Evolutionary conservation across 805 yeast species (phyloP).

Genomic region (Yarrowia sp.): DNA sequence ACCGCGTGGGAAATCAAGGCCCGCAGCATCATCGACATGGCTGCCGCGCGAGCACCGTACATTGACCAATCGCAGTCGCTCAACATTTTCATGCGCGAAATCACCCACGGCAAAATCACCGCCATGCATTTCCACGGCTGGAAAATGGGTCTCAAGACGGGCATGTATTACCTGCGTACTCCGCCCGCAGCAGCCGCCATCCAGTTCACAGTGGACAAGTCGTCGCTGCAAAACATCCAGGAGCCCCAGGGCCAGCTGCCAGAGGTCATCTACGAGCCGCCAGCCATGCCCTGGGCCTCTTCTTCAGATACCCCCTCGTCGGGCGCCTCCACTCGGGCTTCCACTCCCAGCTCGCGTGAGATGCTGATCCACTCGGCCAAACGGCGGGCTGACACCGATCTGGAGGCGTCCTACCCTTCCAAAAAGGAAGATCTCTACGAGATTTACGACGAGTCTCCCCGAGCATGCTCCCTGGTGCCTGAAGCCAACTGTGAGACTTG

Average conservation of each 20-base stretch:
- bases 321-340: constrained; percentile 13
- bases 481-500: constrained; percentile 28
- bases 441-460: constrained; percentile 30
- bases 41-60: constrained; percentile 73
- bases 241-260: neutral
- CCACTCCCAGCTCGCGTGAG: constrained; percentile 18
- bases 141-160: constrained; percentile 96
- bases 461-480: constrained; percentile 26
- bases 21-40: constrained; percentile 78
- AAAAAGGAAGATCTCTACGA: constrained; percentile 17
- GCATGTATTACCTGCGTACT: constrained; percentile 94
- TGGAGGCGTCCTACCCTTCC: neutral
- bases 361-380: constrained; percentile 13
- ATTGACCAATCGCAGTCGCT: constrained; percentile 90
- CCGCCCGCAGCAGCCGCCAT: constrained; percentile 96
- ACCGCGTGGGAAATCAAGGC: constrained; percentile 97
- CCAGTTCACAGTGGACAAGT: constrained; percentile 75
- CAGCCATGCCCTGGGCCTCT: constrained; percentile 18
- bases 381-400: constrained; percentile 13
- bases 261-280: constrained; percentile 1
- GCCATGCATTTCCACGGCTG: constrained; percentile 98
- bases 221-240: constrained; percentile 43
- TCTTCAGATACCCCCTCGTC: constrained; percentile 12
- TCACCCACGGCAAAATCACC: constrained; percentile 92
- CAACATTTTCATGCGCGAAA: constrained; percentile 83